Base-by-base conservation (phyloP, 176 grass and related monocot genomes). In the Triticum turgidum region DNA sequence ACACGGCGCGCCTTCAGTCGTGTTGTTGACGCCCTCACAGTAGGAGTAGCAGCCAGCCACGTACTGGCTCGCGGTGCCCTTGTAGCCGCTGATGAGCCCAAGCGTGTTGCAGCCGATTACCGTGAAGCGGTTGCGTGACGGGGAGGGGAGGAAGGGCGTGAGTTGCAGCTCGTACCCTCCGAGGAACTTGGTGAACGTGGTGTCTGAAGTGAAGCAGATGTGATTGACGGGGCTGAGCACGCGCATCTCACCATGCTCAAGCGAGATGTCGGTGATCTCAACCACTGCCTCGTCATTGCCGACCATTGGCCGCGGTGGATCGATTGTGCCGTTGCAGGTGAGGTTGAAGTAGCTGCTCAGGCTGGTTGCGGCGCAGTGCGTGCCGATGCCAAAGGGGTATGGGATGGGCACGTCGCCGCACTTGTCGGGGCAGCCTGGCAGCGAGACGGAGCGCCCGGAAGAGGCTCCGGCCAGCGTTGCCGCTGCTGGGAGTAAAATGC, bases 31-130 rank as follows among this genome's bases (percentile, higher is more conserved):
- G 69, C 35, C 37, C 69, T 72, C 69, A 2, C 69, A 72, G 37
- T 72, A 72, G 20, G 69, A 72, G 69, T 72, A 72, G 69, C 69
- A 72, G 1, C 69, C 69, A 42, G 37, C 69, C 37, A 72, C 69
- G 20, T 72, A 72, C 11, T 72, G 35, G 69, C 69, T 42, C 2
- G 69, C 69, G 20, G 69, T n/a, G 20, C 33, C 37, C 0, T 72
- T 72, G 20, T 72, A 41, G 0, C 69, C 69, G 2, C 35, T 41
- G 69, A 72, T 72, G 37, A 72, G 69, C 69, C 69, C 69, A 3
- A 72, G 35, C 4, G 69, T 72, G 37, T 72, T 72, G 35, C 69
- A 72, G 20, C 69, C 69, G 2, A 72, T 72, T 10, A 72, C 69
- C 5, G 37, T 73, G 21, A 73, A 73, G 69, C 21, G 69, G 69